phyloP scores from a whole-genome alignment of 352 stramenopile genomes.

The Globisporangium mamillatum region DNA sequence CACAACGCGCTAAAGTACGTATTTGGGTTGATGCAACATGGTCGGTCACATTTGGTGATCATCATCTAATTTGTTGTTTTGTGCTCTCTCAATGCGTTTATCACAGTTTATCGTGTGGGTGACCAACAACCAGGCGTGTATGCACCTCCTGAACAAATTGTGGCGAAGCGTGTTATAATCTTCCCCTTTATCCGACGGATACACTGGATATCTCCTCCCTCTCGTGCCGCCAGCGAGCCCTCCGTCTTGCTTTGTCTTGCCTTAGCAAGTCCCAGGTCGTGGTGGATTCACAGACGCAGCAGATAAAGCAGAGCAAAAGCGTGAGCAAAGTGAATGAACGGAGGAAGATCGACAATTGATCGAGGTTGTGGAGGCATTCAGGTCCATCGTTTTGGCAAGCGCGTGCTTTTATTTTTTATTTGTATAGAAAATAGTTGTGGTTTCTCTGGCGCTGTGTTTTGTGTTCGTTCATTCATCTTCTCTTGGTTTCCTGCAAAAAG shows the following conservation, averaged over 20 bases:
- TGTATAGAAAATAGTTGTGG: conserved; percentile 23
- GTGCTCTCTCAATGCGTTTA: conserved; percentile 13
- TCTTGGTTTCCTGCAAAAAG: background rate
- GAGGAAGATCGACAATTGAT: conserved; percentile 2
- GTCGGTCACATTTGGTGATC: background rate
- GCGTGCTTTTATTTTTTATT: conserved; percentile 17
- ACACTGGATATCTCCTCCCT: background rate
- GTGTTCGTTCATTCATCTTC: conserved; percentile 2
- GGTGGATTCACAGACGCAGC: background rate
- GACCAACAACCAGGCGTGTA: conserved; percentile 94
- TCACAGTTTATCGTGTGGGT: conserved; percentile 94
- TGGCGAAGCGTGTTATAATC: conserved; percentile 89
- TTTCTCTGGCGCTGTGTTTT: conserved; percentile 8
- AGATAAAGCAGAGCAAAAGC: background rate
- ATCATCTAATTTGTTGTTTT: conserved; percentile 1
- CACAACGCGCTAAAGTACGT: conserved; percentile 87
- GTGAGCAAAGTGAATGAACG: background rate
- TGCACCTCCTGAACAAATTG: conserved; percentile 96
- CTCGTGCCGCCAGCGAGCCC: background rate
- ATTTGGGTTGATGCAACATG: background rate
- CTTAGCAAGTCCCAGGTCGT: background rate
- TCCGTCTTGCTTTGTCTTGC: background rate
- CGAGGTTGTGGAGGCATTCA: background rate
- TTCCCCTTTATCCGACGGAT: conserved; percentile 3
- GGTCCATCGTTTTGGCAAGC: background rate